Evolutionary conservation across 768 basidiomycete genomes (phyloP).

Genomic region (Mycena floridula): DNA sequence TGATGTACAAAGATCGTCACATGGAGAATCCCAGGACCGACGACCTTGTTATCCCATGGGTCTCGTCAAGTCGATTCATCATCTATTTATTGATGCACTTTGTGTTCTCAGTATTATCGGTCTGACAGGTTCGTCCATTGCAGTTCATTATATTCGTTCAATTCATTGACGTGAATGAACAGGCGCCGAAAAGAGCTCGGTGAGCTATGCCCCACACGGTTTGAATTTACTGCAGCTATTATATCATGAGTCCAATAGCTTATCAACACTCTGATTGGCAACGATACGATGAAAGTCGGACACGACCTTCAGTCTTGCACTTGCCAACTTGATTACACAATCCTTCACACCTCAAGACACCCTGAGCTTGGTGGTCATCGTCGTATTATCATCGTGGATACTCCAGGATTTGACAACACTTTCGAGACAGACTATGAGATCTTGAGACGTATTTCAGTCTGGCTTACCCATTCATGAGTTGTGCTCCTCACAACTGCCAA

Average conservation of each 20-base stretch:
- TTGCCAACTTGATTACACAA: constrained; percentile 17
- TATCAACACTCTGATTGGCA: constrained; percentile 26
- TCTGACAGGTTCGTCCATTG: background rate
- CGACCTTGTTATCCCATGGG: background rate
- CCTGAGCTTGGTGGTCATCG: background rate
- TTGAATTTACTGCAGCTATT: background rate
- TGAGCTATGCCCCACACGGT: background rate
- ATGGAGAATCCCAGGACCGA: background rate
- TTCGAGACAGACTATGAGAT: constrained; percentile 17
- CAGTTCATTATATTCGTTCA: no score
- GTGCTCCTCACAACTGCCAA: background rate
- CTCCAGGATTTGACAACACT: constrained; percentile 5
- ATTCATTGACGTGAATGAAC: no score
- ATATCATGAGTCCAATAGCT: constrained; percentile 13
- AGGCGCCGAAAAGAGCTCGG: background rate
- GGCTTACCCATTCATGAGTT: background rate
- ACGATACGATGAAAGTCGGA: constrained; percentile 18
- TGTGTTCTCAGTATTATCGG: background rate
- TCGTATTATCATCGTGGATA: constrained; percentile 1
- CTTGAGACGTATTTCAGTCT: constrained; percentile 20
- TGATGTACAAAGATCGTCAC: no score
- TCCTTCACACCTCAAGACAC: background rate
- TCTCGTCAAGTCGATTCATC: background rate
- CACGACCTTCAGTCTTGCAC: constrained; percentile 25
- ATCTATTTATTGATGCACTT: background rate